Evolutionary conservation across 805 yeast genomes (phyloP).

Genomic region (Starmerella powellii): DNA sequence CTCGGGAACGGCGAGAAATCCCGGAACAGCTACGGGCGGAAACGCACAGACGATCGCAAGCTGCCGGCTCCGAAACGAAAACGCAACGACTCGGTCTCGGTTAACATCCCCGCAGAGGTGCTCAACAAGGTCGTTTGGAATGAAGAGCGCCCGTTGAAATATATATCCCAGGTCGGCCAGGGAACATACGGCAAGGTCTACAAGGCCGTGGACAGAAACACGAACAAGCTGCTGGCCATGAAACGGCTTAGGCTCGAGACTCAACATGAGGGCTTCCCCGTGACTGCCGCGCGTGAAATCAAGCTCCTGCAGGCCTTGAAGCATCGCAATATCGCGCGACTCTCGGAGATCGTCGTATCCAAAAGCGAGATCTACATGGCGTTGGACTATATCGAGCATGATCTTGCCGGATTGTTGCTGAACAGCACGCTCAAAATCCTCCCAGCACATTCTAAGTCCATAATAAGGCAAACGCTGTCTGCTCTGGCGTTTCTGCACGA

Average conservation of each 20-base stretch:
- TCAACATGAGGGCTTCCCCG: constrained; percentile 91
- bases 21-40: background rate
- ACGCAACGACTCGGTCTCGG: background rate
- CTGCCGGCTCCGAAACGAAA: background rate
- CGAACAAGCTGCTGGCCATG: constrained; percentile 69
- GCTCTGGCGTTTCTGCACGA: constrained; percentile 75
- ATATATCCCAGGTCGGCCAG: constrained; percentile 89
- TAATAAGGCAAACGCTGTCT: constrained; percentile 59
- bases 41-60: background rate
- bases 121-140: background rate
- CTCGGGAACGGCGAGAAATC: too few species aligned
- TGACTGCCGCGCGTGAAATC: constrained; percentile 88
- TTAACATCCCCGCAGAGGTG: background rate
- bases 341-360: constrained; percentile 84
- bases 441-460: constrained; percentile 62
- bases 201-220: constrained; percentile 62
- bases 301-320: constrained; percentile 69
- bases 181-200: constrained; percentile 97
- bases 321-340: constrained; percentile 69
- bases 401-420: constrained; percentile 72
- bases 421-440: constrained; percentile 56
- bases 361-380: constrained; percentile 63
- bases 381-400: constrained; percentile 88
- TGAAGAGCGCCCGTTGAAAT: constrained; percentile 38
- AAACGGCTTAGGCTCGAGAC: constrained; percentile 72